phyloP scores from a whole-genome alignment of 169 alveolate species.

The Plasmodium gonderi region DNA sequence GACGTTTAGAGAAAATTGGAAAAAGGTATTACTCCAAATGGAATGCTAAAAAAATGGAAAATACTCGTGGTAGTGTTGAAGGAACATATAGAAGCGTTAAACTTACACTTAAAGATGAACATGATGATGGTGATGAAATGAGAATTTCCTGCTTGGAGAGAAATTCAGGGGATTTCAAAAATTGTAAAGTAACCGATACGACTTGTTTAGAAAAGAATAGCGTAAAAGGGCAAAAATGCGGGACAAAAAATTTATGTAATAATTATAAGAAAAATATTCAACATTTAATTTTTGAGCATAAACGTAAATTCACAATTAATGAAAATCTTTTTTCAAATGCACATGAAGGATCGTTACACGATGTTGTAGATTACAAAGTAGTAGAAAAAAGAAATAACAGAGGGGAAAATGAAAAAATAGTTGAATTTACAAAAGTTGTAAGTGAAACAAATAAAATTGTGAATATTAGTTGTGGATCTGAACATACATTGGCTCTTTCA shows the following conservation, averaged over 20 bases:
- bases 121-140: too few relatives aligned
- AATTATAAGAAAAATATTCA: slow-evolving; percentile 17
- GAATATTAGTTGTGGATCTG: slow-evolving; percentile 75
- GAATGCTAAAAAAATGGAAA: background rate
- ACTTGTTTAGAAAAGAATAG: too few relatives aligned
- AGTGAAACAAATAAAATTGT: slow-evolving; percentile 73
- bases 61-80: background rate
- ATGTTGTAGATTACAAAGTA: slow-evolving; percentile 51
- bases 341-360: slow-evolving; percentile 4
- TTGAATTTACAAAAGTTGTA: slow-evolving; percentile 66
- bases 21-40: background rate
- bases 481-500: slow-evolving; percentile 81
- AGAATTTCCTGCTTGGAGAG: background rate
- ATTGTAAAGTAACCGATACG: background rate
- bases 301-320: slow-evolving; percentile 19
- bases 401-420: slow-evolving; percentile 47
- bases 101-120: too few relatives aligned
- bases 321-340: background rate
- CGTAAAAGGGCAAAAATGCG: background rate
- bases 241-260: background rate
- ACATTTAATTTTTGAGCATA: slow-evolving; percentile 52
- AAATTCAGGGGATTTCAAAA: background rate
- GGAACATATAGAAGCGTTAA: too few relatives aligned
- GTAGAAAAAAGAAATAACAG: slow-evolving; percentile 26
- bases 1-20: background rate